Percentiles rank a stretch among this genome's conserved stretches.
These are phyloP conservation scores for Tilletia caries DNA, from an alignment of 1,284 basidiomycete species.

Conservation along the genomic window DNA sequence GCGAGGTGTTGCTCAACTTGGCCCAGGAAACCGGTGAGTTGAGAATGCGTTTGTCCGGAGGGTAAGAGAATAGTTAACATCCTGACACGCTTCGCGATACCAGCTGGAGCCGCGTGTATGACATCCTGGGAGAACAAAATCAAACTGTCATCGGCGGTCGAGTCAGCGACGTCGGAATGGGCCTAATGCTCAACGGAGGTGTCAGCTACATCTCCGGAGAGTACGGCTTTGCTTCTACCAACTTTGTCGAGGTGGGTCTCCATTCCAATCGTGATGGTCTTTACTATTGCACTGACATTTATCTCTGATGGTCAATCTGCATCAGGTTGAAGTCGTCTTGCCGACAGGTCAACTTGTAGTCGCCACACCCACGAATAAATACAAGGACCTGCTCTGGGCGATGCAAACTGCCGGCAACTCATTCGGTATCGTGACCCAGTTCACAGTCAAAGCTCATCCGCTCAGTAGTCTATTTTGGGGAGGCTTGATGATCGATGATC, in stretches of 20 bases:
- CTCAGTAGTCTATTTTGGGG: neutral
- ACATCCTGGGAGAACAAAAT: neutral
- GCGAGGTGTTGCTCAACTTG: neutral
- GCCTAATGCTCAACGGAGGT: neutral
- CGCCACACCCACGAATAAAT: slow-evolving; percentile 5
- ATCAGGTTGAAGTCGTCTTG: slow-evolving; percentile 5
- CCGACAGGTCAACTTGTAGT: neutral
- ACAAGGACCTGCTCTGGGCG: slow-evolving; percentile 12
- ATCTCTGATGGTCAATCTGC: neutral
- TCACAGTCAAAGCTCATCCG: neutral
- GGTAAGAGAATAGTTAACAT: neutral
- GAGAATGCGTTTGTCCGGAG: neutral
- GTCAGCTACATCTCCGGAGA: slow-evolving; percentile 11
- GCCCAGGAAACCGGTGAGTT: neutral
- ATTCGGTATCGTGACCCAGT: slow-evolving; percentile 10
- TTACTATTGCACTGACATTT: neutral
- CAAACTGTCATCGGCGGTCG: neutral
- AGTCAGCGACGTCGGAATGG: neutral
- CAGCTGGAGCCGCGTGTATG: neutral
- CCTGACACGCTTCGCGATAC: neutral
- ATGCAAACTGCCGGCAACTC: neutral
- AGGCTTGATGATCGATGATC: neutral
- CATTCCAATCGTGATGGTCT: neutral
- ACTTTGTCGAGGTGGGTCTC: slow-evolving; percentile 5
- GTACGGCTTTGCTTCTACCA: slow-evolving; percentile 1